Base-by-base conservation (phyloP, 805 yeast genomes). In the Starmerella gropengiesseri region DNA sequence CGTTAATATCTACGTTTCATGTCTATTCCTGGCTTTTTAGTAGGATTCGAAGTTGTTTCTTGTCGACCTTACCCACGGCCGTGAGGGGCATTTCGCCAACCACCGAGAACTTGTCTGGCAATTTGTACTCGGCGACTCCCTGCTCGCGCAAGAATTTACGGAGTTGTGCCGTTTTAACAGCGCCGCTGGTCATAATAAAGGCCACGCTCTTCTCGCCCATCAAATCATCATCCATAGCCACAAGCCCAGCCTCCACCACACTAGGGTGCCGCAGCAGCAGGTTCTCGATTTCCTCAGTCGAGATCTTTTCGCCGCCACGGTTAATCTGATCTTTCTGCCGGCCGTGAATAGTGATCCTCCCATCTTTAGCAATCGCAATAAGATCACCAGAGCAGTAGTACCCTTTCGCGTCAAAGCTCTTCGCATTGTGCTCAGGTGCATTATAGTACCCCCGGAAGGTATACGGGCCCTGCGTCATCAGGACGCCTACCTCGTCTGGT, bases 371-470 rank as follows among this genome's bases (percentile, higher is more conserved):
- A n/a, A 47, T 44, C 12, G 47, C 35, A 11, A 47, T 41, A 12
- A 47, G 41, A 23, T 47, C 50, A 1, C 50, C 50, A 3, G 47
- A 44, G 43, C 50, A 40, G 28, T 47, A 47, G 36, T 44, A 47
- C 9, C 50, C 50, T 8, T 47, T 33, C 5, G 22, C 8, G 30
- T 47, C 40, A 26, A 47, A 47, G 37, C 41, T 32, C 12, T 38
- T 47, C 6, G 29, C 37, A 18, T 47, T 47, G 41, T 47, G 50
- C 30, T 47, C 47, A 2, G 50, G 47, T 1, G 41, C 36, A 4
- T 44, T 47, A 42, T 41, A 47, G 40, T 47, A 47, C 7, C 50
- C 50, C 6, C 50, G 40, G 45, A 47, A 47, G 1, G 50, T 47
- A 19, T 47, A 47, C 1, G 50, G 50, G 8, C 50, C 50, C 12